Conservation (phyloP, 192 early-diverging fungal species). For the Coemansia sp. region DNA sequence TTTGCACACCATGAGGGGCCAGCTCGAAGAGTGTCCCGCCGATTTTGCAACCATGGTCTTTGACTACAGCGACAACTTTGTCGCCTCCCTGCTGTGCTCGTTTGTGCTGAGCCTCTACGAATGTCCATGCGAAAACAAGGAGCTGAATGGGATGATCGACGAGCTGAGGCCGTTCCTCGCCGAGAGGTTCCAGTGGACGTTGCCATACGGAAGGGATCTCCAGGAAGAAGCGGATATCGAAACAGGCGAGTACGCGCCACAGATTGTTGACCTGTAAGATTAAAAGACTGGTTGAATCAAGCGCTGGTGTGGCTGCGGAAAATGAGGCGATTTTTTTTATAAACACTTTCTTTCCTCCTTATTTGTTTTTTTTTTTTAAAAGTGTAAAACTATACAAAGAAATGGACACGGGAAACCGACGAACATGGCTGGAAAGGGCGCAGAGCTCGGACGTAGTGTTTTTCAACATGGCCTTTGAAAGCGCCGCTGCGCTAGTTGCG, state of each 20-base stretch:
- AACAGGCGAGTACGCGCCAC: constrained; percentile 69
- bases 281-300: background rate
- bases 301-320: constrained; percentile 11
- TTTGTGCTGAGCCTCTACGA: constrained; percentile 45
- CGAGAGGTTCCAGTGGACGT: constrained; percentile 63
- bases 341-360: background rate
- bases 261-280: constrained; percentile 58
- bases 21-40: constrained; percentile 20
- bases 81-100: constrained; percentile 35
- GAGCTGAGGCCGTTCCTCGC: constrained; percentile 56
- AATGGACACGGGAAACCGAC: constrained; percentile 14
- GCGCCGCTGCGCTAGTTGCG: background rate
- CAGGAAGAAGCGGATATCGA: constrained; percentile 57
- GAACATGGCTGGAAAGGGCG: constrained; percentile 28
- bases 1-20: constrained; percentile 38
- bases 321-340: background rate
- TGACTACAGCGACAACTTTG: constrained; percentile 35
- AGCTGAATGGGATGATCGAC: constrained; percentile 47
- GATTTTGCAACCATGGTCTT: constrained; percentile 41
- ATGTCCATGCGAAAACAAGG: constrained; percentile 18
- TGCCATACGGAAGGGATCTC: constrained; percentile 59
- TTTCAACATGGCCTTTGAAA: constrained; percentile 38
- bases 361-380: background rate
- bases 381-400: background rate
- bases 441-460: constrained; percentile 39